Conservation (phyloP, 2,329 filamentous ascomycete species). For the Lasiodiplodia theobromae region DNA sequence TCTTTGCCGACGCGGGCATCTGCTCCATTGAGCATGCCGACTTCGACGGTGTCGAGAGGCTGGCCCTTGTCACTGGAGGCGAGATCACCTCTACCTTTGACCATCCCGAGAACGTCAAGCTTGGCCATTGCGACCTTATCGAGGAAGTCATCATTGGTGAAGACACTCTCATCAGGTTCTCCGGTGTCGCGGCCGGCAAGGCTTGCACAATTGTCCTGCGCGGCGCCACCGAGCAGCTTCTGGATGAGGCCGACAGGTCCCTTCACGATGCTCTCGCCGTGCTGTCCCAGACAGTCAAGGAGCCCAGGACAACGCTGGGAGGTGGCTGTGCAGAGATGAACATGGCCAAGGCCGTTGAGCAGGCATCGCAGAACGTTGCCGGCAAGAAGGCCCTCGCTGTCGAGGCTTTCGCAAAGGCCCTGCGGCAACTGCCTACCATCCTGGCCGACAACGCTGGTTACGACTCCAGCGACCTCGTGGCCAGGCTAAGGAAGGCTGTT, state of each 20-base stretch:
- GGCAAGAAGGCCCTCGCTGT: slow-evolving; percentile 97
- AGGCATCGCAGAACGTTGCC: slow-evolving; percentile 88
- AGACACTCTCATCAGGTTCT: slow-evolving; percentile 97
- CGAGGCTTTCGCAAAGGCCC: slow-evolving; percentile 83
- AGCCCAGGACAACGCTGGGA: slow-evolving; percentile 91
- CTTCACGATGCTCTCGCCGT: slow-evolving; percentile 96
- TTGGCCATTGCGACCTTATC: slow-evolving; percentile 92
- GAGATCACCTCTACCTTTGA: slow-evolving; percentile 99
- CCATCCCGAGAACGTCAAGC: slow-evolving; percentile 95
- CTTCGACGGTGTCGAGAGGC: slow-evolving; percentile 95
- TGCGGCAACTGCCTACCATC: slow-evolving; percentile 94
- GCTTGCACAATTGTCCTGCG: slow-evolving; percentile 97
- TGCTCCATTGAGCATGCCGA: slow-evolving; percentile 99
- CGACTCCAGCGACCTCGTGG: slow-evolving; percentile 92
- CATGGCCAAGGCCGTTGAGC: slow-evolving; percentile 98
- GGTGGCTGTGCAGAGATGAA: slow-evolving; percentile 98
- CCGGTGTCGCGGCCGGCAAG: slow-evolving; percentile 89
- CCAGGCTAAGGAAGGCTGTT: slow-evolving; percentile 88
- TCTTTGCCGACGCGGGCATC: slow-evolving; percentile 97
- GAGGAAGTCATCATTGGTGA: slow-evolving; percentile 99
- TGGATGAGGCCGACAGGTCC: slow-evolving; percentile 95
- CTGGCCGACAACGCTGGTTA: slow-evolving; percentile 96
- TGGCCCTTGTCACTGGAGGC: slow-evolving; percentile 93
- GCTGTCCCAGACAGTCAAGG: slow-evolving; percentile 93
- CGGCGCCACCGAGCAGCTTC: slow-evolving; percentile 93